A percentile compares a stretch with the other conserved stretches of the same genome.
Evolutionary conservation across 2,329 filamentous ascomycete species (phyloP).

Genomic region (Aspergillus awamori): DNA sequence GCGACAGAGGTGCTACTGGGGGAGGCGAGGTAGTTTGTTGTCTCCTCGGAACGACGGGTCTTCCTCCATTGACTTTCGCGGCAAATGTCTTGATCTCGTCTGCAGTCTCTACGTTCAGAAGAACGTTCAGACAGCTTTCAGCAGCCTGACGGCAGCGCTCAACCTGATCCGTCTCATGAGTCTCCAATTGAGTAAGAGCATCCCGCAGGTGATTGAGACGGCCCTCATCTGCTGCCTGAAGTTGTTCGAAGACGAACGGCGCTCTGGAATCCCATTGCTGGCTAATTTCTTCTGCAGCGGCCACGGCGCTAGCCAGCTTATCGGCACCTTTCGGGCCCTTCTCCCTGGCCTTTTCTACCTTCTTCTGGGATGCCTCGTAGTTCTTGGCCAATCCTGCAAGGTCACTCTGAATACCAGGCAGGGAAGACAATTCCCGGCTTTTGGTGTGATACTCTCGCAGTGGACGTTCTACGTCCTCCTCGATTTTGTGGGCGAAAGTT

Average conservation of each 20-base stretch:
- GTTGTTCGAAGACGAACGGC: constrained; percentile 89
- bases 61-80: constrained; percentile 42
- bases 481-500: constrained; percentile 76
- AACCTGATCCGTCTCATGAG: constrained; percentile 85
- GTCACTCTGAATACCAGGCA: constrained; percentile 80
- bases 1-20: constrained; percentile 38
- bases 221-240: constrained; percentile 88
- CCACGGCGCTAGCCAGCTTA: constrained; percentile 74
- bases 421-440: constrained; percentile 75
- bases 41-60: constrained; percentile 33
- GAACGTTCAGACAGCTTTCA: constrained; percentile 76
- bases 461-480: constrained; percentile 83
- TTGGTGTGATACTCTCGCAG: constrained; percentile 73
- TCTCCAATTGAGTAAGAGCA: constrained; percentile 87
- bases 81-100: constrained; percentile 71
- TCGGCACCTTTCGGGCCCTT: constrained; percentile 73
- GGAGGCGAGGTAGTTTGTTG: constrained; percentile 28
- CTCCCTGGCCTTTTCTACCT: constrained; percentile 77
- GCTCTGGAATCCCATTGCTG: constrained; percentile 93
- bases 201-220: constrained; percentile 89
- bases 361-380: constrained; percentile 80
- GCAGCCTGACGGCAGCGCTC: constrained; percentile 74
- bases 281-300: constrained; percentile 74
- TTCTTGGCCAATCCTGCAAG: constrained; percentile 79
- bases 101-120: constrained; percentile 83